Percentiles rank a stretch among this genome's conserved stretches.
Conservation (phyloP, 2,329 filamentous ascomycete genomes). For the Lachnellula hyalina region DNA sequence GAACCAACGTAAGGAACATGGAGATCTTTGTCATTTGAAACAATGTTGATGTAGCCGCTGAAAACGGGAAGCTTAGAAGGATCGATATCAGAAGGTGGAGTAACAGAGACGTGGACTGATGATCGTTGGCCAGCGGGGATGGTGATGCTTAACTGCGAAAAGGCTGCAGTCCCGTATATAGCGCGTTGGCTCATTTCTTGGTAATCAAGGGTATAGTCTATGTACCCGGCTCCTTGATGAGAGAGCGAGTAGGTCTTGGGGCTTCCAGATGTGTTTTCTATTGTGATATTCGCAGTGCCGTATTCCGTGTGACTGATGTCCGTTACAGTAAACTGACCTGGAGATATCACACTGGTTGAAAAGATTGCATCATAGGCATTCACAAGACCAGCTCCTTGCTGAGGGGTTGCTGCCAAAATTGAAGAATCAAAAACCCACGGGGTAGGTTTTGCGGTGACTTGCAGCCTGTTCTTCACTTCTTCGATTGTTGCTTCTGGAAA, state of each 20-base stretch:
- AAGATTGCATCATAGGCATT: conserved; percentile 31
- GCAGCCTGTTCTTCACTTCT: conserved; percentile 30
- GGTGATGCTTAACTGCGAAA: conserved; percentile 17
- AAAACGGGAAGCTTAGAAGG: conserved; percentile 23
- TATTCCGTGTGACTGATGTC: conserved; percentile 6
- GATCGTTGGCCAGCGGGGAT: conserved; percentile 16
- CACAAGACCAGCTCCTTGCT: conserved; percentile 34
- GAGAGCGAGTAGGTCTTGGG: conserved; percentile 22
- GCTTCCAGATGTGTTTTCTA: conserved; percentile 18
- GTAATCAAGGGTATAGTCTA: conserved; percentile 14
- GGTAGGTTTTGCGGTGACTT: conserved; percentile 28
- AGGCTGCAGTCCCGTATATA: conserved; percentile 21
- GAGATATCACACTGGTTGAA: conserved; percentile 19
- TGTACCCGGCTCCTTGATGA: conserved; percentile 24
- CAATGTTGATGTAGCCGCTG: conserved; percentile 22
- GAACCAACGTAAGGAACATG: conserved; percentile 25
- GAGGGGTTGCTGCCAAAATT: conserved; percentile 27
- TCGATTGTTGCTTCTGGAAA: conserved; percentile 24
- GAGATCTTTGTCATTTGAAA: conserved; percentile 14
- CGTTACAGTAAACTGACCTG: conserved; percentile 21
- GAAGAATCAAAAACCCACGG: conserved; percentile 27
- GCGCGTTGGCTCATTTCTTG: conserved; percentile 18
- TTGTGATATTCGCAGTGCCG: conserved; percentile 24
- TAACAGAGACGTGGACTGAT: conserved; percentile 16
- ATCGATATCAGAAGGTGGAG: conserved; percentile 13